These are phyloP conservation scores for Fulvia fulva DNA, from an alignment of 2,329 filamentous ascomycete genomes.

Conservation along the genomic window DNA sequence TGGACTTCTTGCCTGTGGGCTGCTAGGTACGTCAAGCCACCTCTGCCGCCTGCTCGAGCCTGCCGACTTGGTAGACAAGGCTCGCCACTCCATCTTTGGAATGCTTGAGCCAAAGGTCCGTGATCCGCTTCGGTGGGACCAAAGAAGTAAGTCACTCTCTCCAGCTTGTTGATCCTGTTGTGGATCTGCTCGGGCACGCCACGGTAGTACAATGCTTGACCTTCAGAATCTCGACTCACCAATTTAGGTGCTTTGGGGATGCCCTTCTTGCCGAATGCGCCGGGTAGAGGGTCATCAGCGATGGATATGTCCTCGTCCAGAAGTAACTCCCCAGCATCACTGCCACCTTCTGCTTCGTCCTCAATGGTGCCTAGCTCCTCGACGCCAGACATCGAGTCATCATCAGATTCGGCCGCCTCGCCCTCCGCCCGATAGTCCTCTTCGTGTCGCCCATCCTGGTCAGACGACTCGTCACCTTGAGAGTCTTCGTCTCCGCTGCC, in stretches of 20 bases:
- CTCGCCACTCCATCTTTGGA: constrained; percentile 51
- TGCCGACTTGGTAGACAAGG: constrained; percentile 49
- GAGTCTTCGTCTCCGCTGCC: constrained; percentile 27
- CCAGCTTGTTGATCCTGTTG: constrained; percentile 36
- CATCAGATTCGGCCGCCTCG: constrained; percentile 20
- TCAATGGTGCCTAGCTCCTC: constrained; percentile 24
- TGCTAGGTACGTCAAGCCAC: constrained; percentile 43
- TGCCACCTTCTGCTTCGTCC: constrained; percentile 30
- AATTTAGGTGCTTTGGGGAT: not conserved
- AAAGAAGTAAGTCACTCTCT: constrained; percentile 49
- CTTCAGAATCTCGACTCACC: not conserved
- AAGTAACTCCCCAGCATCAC: constrained; percentile 37
- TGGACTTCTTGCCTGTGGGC: constrained; percentile 41
- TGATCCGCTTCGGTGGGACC: constrained; percentile 50
- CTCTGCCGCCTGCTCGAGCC: constrained; percentile 29
- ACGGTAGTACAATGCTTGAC: constrained; percentile 18
- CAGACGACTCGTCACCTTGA: constrained; percentile 11
- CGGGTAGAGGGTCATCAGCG: constrained; percentile 14
- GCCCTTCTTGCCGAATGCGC: not conserved
- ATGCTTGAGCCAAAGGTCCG: constrained; percentile 44
- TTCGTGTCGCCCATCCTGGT: constrained; percentile 12
- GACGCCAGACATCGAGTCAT: constrained; percentile 35
- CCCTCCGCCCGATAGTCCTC: constrained; percentile 36
- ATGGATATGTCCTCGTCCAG: constrained; percentile 29
- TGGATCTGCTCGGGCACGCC: constrained; percentile 26